A percentile compares a stretch with the other conserved stretches of the same genome.
Evolutionary conservation across 768 basidiomycete genomes (phyloP).

Genomic region (Trametes cubensis): DNA sequence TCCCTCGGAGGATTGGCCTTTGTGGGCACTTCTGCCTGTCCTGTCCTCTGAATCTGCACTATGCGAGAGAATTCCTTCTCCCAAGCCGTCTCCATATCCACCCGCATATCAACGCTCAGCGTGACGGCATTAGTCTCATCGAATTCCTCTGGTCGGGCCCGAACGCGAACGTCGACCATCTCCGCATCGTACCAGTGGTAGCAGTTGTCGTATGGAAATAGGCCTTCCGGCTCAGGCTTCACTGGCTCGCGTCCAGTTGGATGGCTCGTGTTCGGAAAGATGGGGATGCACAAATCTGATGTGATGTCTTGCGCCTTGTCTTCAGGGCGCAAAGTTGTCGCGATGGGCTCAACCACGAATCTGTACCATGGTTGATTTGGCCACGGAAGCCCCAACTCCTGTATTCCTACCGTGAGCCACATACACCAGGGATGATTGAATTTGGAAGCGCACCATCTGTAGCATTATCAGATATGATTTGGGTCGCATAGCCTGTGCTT

Average conservation of each 20-base stretch:
- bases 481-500: too few relatives aligned
- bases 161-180: not conserved
- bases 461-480: not conserved
- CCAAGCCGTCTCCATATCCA: not conserved
- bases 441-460: not conserved
- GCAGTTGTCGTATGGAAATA: slow-evolving; percentile 12
- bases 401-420: not conserved
- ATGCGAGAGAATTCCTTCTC: not conserved
- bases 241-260: not conserved
- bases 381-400: not conserved
- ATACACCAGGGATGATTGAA: too few relatives aligned
- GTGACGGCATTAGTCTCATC: not conserved
- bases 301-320: not conserved
- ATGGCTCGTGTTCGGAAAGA: not conserved
- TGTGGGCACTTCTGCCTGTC: too few relatives aligned
- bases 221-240: not conserved
- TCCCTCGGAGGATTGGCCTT: too few relatives aligned
- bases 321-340: not conserved
- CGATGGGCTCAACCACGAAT: not conserved
- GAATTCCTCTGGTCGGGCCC: not conserved
- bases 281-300: slow-evolving; percentile 4
- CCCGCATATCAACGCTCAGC: not conserved
- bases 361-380: not conserved
- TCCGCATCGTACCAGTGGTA: slow-evolving; percentile 10
- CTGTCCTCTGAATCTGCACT: too few relatives aligned